phyloP scores from a whole-genome alignment of 495 filamentous ascomycete species.

The Tricharina praecox region DNA sequence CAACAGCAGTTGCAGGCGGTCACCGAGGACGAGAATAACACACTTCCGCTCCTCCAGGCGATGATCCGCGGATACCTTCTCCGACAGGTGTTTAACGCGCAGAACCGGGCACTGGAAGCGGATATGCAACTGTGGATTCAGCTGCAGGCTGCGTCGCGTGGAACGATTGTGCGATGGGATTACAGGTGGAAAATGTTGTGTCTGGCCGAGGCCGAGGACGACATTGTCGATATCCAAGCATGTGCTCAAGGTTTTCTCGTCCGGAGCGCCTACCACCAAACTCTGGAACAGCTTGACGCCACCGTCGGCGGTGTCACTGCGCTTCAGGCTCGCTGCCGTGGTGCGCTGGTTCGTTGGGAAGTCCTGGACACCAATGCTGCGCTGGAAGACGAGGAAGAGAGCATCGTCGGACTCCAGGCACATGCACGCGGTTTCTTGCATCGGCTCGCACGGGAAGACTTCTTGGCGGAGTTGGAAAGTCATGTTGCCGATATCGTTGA shows the following conservation, averaged over 20 bases:
- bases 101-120: constrained; percentile 30
- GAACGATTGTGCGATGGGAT: constrained; percentile 33
- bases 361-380: constrained; percentile 35
- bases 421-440: constrained; percentile 45
- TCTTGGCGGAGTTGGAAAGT: constrained; percentile 41
- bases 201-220: constrained; percentile 32
- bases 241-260: constrained; percentile 29
- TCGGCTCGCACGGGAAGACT: constrained; percentile 34
- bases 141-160: constrained; percentile 37
- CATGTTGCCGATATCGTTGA: constrained; percentile 41
- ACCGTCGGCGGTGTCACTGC: constrained; percentile 32
- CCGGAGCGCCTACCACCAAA: constrained; percentile 28
- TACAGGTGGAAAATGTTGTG: constrained; percentile 35
- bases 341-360: constrained; percentile 27
- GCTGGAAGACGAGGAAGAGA: constrained; percentile 40
- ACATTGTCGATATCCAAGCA: constrained; percentile 36
- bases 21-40: constrained; percentile 7
- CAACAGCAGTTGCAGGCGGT: constrained; percentile 24
- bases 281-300: constrained; percentile 34
- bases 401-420: constrained; percentile 53
- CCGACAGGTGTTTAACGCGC: constrained; percentile 26
- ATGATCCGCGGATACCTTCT: constrained; percentile 38
- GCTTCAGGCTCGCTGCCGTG: constrained; percentile 33
- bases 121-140: constrained; percentile 31
- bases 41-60: constrained; percentile 31